Conservation (phyloP, 768 basidiomycete genomes). For the Saitozyma sp. region DNA sequence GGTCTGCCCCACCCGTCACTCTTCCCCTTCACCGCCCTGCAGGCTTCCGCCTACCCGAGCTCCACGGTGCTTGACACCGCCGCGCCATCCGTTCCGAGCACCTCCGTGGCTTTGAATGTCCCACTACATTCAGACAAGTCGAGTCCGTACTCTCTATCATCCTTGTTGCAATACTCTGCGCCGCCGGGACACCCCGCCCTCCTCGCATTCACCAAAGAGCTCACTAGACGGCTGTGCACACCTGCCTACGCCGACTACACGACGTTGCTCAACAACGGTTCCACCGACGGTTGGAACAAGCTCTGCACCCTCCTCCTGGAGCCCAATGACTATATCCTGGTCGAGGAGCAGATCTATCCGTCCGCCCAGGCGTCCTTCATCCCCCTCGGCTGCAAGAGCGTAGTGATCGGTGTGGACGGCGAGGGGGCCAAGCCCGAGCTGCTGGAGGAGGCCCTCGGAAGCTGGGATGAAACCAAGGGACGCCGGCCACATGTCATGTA, state of each 20-base stretch:
- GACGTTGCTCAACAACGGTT: conserved; percentile 33
- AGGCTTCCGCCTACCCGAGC: too few relatives aligned
- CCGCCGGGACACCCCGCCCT: conserved; percentile 10
- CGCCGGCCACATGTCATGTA: conserved; percentile 9
- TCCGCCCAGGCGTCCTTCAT: conserved; percentile 53
- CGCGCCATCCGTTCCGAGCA: too few relatives aligned
- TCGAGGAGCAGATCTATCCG: conserved; percentile 65
- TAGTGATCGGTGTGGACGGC: conserved; percentile 63
- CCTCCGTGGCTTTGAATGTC: too few relatives aligned
- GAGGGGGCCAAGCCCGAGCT: conserved; percentile 59
- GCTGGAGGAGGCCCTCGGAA: too few relatives aligned
- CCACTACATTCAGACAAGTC: too few relatives aligned
- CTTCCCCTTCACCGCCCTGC: too few relatives aligned
- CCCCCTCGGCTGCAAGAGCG: conserved; percentile 13
- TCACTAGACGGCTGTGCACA: conserved; percentile 5
- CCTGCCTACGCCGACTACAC: conserved; percentile 9
- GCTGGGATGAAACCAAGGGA: too few relatives aligned
- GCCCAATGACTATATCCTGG: conserved; percentile 45
- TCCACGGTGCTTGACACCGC: too few relatives aligned
- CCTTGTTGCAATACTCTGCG: conserved; percentile 11
- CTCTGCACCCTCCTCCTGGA: conserved; percentile 60
- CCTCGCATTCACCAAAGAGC: conserved; percentile 8
- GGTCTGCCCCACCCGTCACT: too few relatives aligned
- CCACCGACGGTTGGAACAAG: conserved; percentile 59
- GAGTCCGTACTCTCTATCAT: conserved; percentile 4